Percentiles rank a stretch among this genome's conserved stretches.
Conservation (phyloP, 2,329 filamentous ascomycete genomes). For the Drechslera avenae region DNA sequence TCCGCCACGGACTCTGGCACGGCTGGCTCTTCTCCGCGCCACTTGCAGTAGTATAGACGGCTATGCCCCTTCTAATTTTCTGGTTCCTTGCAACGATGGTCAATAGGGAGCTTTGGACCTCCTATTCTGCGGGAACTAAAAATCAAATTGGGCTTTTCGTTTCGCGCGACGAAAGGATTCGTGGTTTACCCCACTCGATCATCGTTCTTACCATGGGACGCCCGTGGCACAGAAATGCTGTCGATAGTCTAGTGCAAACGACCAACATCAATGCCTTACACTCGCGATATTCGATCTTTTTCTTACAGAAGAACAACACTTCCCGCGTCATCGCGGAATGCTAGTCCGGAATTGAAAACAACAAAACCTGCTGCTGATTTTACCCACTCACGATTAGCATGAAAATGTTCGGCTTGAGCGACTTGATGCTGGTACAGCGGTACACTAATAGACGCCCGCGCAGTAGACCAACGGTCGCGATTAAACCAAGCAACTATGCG, state of each 20-base stretch:
- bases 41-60: neutral
- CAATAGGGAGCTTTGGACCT: conserved; percentile 1
- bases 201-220: conserved; percentile 25
- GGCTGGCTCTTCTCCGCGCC: conserved; percentile 11
- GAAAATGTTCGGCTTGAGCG: neutral
- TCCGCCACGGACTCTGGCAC: conserved; percentile 7
- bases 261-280: conserved; percentile 3
- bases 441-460: conserved; percentile 21
- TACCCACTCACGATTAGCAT: neutral
- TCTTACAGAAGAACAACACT: conserved; percentile 1
- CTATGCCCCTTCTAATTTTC: neutral
- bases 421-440: conserved; percentile 19
- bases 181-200: conserved; percentile 28
- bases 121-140: conserved; percentile 13
- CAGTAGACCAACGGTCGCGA: conserved; percentile 26
- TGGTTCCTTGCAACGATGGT: neutral
- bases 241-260: conserved; percentile 13
- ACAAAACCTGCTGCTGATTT: neutral
- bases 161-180: conserved; percentile 18
- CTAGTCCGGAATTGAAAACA: neutral
- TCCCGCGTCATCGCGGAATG: neutral
- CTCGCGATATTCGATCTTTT: conserved; percentile 1
- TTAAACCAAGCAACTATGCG: conserved; percentile 6
- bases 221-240: conserved; percentile 24
- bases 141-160: conserved; percentile 2